Evolutionary conservation across 805 yeast genomes (phyloP).

Genomic region (Saccharomycopsis guyanensis): DNA sequence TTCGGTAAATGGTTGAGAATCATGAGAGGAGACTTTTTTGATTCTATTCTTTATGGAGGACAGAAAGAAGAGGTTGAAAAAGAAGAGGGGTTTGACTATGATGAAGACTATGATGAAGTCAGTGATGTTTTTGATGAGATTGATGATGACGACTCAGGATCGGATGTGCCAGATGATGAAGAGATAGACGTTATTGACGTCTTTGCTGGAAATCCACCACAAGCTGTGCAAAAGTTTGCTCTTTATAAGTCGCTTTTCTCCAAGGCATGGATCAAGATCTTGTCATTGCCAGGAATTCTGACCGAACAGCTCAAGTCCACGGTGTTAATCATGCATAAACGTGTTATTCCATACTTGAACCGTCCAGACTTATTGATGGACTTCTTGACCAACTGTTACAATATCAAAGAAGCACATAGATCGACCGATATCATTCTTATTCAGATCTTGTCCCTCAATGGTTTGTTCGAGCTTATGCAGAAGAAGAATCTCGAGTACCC

Average conservation of each 20-base stretch:
- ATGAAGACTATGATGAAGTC: conserved; percentile 17
- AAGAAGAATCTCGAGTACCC: conserved; percentile 85
- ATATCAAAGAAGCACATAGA: conserved; percentile 19
- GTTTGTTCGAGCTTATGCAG: conserved; percentile 79
- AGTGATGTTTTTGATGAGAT: conserved; percentile 1
- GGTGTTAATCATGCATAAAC: conserved; percentile 66
- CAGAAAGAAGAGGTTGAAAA: background rate
- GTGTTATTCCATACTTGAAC: conserved; percentile 72
- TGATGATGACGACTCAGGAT: conserved; percentile 7
- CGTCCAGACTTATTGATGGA: conserved; percentile 87
- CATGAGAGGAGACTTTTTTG: conserved; percentile 28
- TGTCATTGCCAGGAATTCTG: conserved; percentile 40
- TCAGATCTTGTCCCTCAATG: conserved; percentile 77
- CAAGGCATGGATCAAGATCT: conserved; percentile 51
- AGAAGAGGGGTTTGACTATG: background rate
- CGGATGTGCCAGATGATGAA: conserved; percentile 19
- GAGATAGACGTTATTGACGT: conserved; percentile 31
- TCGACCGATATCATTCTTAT: conserved; percentile 35
- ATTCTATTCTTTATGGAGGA: conserved; percentile 22
- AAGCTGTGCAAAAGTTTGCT: conserved; percentile 31
- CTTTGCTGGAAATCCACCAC: conserved; percentile 41
- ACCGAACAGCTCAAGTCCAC: conserved; percentile 59
- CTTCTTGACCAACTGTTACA: conserved; percentile 70
- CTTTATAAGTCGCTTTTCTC: conserved; percentile 63
- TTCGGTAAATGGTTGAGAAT: conserved; percentile 34